These are phyloP conservation scores for Syzygium aqueum DNA, from an alignment of 345 rosid genomes.

Conservation along the genomic window DNA sequence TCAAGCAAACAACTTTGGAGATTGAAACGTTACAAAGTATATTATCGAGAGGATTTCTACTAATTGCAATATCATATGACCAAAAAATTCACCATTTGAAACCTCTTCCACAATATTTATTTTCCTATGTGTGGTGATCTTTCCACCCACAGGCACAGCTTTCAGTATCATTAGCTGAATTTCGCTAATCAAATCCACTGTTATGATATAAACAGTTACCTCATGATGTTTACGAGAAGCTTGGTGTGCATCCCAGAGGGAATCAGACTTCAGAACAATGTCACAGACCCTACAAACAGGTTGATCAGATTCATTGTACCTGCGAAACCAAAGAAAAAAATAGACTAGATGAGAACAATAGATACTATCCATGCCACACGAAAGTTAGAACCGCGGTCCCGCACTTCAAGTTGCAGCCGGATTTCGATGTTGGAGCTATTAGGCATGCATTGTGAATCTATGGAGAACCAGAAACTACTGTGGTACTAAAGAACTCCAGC, in stretches of 20 bases:
- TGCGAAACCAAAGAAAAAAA: conserved; percentile 2
- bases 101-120: not conserved
- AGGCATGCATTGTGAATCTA: not conserved
- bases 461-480: not conserved
- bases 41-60: not conserved
- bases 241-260: conserved; percentile 92
- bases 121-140: not conserved
- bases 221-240: conserved; percentile 91
- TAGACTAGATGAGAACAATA: not conserved
- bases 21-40: not conserved
- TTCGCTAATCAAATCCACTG: not conserved
- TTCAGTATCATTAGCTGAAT: not conserved
- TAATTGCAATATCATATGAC: not conserved
- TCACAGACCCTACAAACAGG: conserved; percentile 85
- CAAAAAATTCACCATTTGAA: not conserved
- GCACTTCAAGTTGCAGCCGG: too few species aligned
- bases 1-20: not conserved
- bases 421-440: not conserved
- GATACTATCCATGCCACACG: not conserved
- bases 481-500: not conserved
- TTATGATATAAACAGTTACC: conserved; percentile 18
- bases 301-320: conserved; percentile 87
- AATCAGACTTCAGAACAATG: conserved; percentile 69
- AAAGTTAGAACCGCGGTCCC: not conserved
- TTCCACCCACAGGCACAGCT: not conserved